phyloP scores from a whole-genome alignment of 1,139 yeast genomes.

The Oligophagozyma castellii region DNA sequence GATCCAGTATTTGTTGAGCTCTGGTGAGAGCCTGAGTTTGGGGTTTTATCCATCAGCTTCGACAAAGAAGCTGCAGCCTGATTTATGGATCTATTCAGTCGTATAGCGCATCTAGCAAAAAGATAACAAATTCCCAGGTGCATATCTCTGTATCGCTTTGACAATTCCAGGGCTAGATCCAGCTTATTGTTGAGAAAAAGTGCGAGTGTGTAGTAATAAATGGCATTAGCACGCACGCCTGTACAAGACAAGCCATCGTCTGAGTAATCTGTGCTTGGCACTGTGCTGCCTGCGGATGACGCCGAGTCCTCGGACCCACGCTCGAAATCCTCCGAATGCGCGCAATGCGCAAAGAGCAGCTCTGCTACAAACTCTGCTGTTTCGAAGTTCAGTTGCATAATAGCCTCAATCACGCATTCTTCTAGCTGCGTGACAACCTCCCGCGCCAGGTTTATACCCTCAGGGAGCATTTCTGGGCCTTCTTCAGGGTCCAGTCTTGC shows the following conservation, averaged over 20 bases:
- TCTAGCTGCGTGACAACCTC: slow-evolving; percentile 4
- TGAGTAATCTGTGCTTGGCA: too few species aligned
- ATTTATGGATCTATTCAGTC: slow-evolving; percentile 11
- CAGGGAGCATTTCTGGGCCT: too few species aligned
- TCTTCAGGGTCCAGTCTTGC: too few species aligned
- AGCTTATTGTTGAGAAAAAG: slow-evolving; percentile 16
- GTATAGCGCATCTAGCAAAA: slow-evolving; percentile 17
- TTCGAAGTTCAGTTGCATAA: slow-evolving; percentile 19
- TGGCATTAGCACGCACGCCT: slow-evolving; percentile 12
- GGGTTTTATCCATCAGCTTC: background rate
- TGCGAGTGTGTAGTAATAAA: slow-evolving; percentile 18
- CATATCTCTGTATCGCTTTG: slow-evolving; percentile 11
- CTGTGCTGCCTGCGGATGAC: too few species aligned
- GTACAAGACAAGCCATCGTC: background rate
- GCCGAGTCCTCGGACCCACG: too few species aligned
- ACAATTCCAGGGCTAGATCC: slow-evolving; percentile 13
- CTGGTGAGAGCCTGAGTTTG: too few species aligned
- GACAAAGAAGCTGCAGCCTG: slow-evolving; percentile 10
- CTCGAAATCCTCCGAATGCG: slow-evolving; percentile 10
- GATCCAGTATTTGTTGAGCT: background rate
- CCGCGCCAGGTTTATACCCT: too few species aligned
- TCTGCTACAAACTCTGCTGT: slow-evolving; percentile 23
- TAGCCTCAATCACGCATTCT: slow-evolving; percentile 8
- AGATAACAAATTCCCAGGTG: slow-evolving; percentile 19
- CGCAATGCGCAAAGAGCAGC: slow-evolving; percentile 16